A percentile compares a stretch with the other conserved stretches of the same genome.
Conservation (phyloP, 2,329 filamentous ascomycete genomes). For the Lasiodiplodia citricola region DNA sequence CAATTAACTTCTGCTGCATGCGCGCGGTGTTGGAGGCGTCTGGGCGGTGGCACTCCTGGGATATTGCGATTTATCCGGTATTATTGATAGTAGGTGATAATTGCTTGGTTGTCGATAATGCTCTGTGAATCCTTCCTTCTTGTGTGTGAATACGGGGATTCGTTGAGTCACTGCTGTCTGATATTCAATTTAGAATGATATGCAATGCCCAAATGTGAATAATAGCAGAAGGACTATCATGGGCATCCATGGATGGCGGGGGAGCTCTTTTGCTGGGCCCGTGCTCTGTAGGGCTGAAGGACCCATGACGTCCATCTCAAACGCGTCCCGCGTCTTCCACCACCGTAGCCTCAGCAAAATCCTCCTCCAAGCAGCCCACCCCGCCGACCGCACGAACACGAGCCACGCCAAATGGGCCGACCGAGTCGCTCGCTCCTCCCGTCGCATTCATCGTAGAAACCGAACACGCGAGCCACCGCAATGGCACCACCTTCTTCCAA, state of each 20-base stretch:
- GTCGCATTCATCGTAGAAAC: not conserved
- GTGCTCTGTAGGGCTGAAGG: conserved; percentile 23
- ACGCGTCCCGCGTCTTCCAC: conserved; percentile 19
- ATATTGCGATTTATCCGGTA: not conserved
- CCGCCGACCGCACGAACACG: not conserved
- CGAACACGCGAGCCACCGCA: not conserved
- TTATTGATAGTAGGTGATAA: not conserved
- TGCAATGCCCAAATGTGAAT: not conserved
- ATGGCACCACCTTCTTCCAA: conserved; percentile 37
- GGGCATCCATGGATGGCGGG: not conserved
- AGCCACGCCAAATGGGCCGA: not conserved
- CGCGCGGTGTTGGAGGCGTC: conserved; percentile 16
- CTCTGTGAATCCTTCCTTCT: not conserved
- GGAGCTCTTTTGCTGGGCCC: not conserved
- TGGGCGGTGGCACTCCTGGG: not conserved
- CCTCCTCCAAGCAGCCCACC: not conserved
- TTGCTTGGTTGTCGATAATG: not conserved
- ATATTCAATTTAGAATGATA: not conserved
- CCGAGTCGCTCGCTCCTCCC: not conserved
- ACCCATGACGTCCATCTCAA: conserved; percentile 22
- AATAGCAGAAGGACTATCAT: no score
- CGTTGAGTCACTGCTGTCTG: not conserved
- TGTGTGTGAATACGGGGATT: not conserved
- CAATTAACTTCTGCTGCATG: conserved; percentile 8
- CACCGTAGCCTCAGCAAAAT: not conserved